phyloP scores from a whole-genome alignment of 176 grass and related monocot species.

The Stipa capillata region DNA sequence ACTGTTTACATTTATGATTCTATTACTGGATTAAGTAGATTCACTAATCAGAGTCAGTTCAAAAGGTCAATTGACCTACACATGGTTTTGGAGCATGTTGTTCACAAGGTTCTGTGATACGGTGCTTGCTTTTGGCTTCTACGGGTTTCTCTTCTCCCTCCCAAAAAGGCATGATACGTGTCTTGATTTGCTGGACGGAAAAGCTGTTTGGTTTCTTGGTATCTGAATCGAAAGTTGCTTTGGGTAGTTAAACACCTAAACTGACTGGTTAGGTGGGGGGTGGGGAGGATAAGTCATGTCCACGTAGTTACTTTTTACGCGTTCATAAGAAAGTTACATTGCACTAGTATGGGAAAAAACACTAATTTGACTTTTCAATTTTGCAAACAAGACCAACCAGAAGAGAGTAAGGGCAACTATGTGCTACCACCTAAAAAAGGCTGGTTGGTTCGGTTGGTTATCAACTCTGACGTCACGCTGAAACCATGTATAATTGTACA shows the following conservation, averaged over 20 bases:
- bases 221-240: background rate
- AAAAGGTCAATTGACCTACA: background rate
- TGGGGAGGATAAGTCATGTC: background rate
- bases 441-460: background rate
- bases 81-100: conserved; percentile 6
- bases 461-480: background rate
- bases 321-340: background rate
- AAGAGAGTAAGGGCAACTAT: conserved; percentile 10
- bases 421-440: background rate
- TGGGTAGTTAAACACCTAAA: background rate
- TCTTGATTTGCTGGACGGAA: background rate
- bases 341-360: background rate
- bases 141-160: background rate
- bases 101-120: background rate
- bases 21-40: background rate
- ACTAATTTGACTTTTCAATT: background rate
- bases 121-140: conserved; percentile 20
- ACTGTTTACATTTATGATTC: no score
- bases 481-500: conserved; percentile 17
- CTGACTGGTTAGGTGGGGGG: background rate
- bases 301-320: background rate
- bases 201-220: conserved; percentile 15
- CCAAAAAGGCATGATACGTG: conserved; percentile 1
- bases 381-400: background rate
- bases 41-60: background rate